Conservation (phyloP, 2,329 filamentous ascomycete species). For the Exophiala mesophila region DNA sequence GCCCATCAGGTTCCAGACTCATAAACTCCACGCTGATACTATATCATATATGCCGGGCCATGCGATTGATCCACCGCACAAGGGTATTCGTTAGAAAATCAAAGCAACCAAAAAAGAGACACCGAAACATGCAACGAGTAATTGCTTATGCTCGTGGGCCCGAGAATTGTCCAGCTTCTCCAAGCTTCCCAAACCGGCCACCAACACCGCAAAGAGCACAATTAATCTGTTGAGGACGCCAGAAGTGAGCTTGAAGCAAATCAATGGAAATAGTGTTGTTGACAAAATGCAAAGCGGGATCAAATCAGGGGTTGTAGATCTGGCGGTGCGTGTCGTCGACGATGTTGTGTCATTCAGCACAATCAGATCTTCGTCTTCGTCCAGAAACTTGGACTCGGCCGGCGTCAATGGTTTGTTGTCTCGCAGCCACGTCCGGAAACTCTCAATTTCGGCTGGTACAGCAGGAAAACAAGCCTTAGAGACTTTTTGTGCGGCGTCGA, state of each 20-base stretch:
- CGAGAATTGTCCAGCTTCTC: conserved; percentile 16
- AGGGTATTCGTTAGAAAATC: conserved; percentile 9
- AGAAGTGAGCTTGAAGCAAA: conserved; percentile 23
- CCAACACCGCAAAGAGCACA: conserved; percentile 18
- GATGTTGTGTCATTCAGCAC: conserved; percentile 7
- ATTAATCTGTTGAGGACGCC: conserved; percentile 23
- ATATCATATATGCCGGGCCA: too few species aligned
- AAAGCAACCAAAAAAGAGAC: conserved; percentile 19
- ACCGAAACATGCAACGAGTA: conserved; percentile 21
- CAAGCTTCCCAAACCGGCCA: conserved; percentile 15
- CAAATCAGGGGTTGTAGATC: conserved; percentile 3
- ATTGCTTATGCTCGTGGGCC: conserved; percentile 18
- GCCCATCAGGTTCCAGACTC: too few species aligned
- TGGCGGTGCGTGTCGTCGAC: background rate
- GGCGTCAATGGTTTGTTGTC: conserved; percentile 46
- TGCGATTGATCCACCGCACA: background rate
- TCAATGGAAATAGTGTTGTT: conserved; percentile 20
- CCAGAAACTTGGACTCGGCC: conserved; percentile 50
- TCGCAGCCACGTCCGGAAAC: conserved; percentile 52
- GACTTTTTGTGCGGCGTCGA: conserved; percentile 25
- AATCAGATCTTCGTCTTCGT: conserved; percentile 44
- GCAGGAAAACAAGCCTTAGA: conserved; percentile 13
- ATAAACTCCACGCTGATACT: too few species aligned
- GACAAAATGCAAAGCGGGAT: conserved; percentile 18
- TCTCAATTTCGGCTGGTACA: conserved; percentile 25